Evolutionary conservation across 2,329 filamentous ascomycete genomes (phyloP).

Genomic region (Apiospora hydei): DNA sequence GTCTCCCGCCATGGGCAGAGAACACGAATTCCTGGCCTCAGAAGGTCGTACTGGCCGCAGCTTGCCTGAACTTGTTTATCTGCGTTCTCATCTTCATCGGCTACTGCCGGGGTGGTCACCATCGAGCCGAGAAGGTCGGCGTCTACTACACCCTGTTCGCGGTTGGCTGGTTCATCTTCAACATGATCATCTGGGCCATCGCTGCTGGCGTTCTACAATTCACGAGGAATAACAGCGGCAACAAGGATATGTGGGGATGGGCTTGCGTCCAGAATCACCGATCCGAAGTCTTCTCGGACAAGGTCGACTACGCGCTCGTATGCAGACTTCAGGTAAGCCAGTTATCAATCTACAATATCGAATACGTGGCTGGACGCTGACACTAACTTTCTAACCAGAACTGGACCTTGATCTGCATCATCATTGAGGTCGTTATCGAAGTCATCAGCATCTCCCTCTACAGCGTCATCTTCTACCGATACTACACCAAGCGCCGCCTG

Average conservation of each 20-base stretch:
- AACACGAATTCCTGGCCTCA: constrained; percentile 89
- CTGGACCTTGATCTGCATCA: constrained; percentile 94
- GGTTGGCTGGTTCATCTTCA: constrained; percentile 92
- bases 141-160: constrained; percentile 97
- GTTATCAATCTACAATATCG: neutral
- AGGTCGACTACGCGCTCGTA: constrained; percentile 87
- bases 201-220: constrained; percentile 86
- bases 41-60: constrained; percentile 78
- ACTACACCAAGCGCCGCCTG: constrained; percentile 94
- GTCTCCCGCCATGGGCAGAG: constrained; percentile 83
- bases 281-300: constrained; percentile 75
- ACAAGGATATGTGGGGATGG: constrained; percentile 98
- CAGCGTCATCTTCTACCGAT: constrained; percentile 94
- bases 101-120: constrained; percentile 89
- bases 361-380: constrained; percentile 18
- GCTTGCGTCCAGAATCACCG: constrained; percentile 91
- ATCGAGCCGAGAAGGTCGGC: constrained; percentile 87
- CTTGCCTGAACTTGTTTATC: constrained; percentile 80
- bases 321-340: constrained; percentile 81
- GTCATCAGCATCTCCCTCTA: constrained; percentile 92
- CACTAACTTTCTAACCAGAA: constrained; percentile 64
- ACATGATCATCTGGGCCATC: constrained; percentile 89
- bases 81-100: constrained; percentile 82
- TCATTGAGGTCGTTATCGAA: constrained; percentile 95
- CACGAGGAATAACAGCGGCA: constrained; percentile 73